phyloP scores from a whole-genome alignment of 2,329 filamentous ascomycete species.

The Graphiopsis chlorocephala region DNA sequence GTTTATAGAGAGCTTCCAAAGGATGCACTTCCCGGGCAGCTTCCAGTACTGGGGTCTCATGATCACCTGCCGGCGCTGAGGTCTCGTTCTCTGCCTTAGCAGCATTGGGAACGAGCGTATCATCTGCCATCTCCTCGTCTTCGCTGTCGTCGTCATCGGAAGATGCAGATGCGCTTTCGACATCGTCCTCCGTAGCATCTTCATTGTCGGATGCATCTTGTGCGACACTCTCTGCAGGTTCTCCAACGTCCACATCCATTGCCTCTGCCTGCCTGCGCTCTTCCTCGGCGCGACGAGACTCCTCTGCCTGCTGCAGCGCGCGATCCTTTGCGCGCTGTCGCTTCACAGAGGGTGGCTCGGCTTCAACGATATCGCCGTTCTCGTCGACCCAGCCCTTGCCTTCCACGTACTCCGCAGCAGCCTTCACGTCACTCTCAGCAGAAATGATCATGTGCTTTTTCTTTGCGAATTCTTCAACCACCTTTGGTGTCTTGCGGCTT shows the following conservation, averaged over 20 bases:
- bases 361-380: constrained; percentile 71
- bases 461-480: constrained; percentile 87
- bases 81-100: background rate
- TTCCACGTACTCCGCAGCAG: constrained; percentile 68
- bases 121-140: constrained; percentile 13
- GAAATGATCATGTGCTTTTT: constrained; percentile 48
- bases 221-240: constrained; percentile 14
- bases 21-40: constrained; percentile 62
- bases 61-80: background rate
- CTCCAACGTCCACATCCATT: constrained; percentile 6
- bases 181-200: constrained; percentile 6
- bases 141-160: constrained; percentile 9
- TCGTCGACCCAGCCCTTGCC: constrained; percentile 86
- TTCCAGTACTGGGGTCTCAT: background rate
- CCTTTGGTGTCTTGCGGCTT: constrained; percentile 52
- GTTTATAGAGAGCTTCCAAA: constrained; percentile 89
- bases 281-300: constrained; percentile 4
- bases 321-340: constrained; percentile 31
- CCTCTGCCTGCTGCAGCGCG: background rate
- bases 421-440: constrained; percentile 5
- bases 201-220: constrained; percentile 19
- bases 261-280: background rate
- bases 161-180: constrained; percentile 2
- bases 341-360: constrained; percentile 33
- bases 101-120: background rate